Evolutionary conservation across 495 filamentous ascomycete genomes (phyloP), one percentile per base, ranked within the genome.

Genomic region (Staphylotrichum longicolle): DNA sequence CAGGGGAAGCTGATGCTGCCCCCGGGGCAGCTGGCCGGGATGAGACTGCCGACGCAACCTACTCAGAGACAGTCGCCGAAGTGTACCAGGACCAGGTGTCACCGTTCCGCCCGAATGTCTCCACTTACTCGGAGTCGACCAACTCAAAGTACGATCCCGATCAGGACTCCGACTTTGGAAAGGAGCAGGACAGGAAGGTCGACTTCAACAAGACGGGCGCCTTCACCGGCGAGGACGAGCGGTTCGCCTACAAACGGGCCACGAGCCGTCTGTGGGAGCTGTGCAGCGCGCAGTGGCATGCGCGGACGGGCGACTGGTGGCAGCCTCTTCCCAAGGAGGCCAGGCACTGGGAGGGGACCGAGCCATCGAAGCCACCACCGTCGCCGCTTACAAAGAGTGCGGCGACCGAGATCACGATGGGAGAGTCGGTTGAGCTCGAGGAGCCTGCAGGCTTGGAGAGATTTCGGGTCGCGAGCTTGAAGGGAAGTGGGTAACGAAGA

Each of bases 51-150:
- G 85, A 88, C 65, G 78, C 81, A 0, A 78, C 85, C 4, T 82
- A 88, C 65, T 75, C 85, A 14, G 88, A 91, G 67, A 89, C 86
- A 5, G 80, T 88, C 32, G 80, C 87, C 20, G 86, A 90, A 63
- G 82, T 85, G 33, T 89, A 87, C 68, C 86, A 90, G 68, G 86
- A 91, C 66, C 77, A 80, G 27, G 82, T 82, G 33, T 83, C 85
- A 1, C 87, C 88, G 8, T 90, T 91, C 71, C 77, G 87, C 5
- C 87, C 88, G 5, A 91, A 91, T 68, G 77, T 88, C n/a, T 83
- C 86, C 0, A 75, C 75, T 1, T 85, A 86, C 64, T 69, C 68
- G 0, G 73, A 75, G 51, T 70, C 75, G 10, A 63, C 48, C 20
- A 73, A 74, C 48, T 71, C 73, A 35, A 72, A 71, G 40, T 77